Evolutionary conservation across 2,329 filamentous ascomycete genomes (phyloP), one percentile per base, ranked within the genome.

Genomic region (Xylariaceae sp.): DNA sequence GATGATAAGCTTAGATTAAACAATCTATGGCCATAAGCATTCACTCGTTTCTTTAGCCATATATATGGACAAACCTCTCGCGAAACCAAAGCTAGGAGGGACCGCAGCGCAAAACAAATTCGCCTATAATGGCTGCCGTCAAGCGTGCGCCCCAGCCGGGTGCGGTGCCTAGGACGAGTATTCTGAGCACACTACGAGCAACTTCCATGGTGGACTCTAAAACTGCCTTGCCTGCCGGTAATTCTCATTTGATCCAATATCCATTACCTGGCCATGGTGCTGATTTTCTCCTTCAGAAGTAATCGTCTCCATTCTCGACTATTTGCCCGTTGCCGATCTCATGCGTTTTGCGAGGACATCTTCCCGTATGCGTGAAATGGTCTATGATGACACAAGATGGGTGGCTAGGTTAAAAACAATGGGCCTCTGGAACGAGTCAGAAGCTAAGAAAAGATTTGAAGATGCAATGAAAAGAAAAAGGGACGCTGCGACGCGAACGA

Each of bases 361-460:
- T 53, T 88, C 84, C 68, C 89, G 91, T 56, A 84, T 97, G 81
- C 88, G 89, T 69, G 94, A 99, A 74, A 99, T 99, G 92, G 92
- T 97, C 3, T 99, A 97, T 73, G 94, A 99, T 71, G 94, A 99
- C 72, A 91, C 92, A 43, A 83, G 93, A 76, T 99, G 94, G 94
- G 89, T 97, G 32, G 85, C 90, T 59, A 83, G 90, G 59, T 74
- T 99, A 49, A 89, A 89, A 69, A 86, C 82, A 53, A 96, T 99
- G 86, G 90, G 88, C 2, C 88, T 89, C 62, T 99, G 94, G 94
- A 88, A 96, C 67, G 94, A 99, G 69, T 72, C 77, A 3, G 93
- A 96, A 69, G 94, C 94, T 4, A 82, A 92, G 56, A 85, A 83
- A 62, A 78, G 89, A 47, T 90, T 91, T 46, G 93, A 97, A 58